A percentile compares a stretch with the other conserved stretches of the same genome.
Conservation (phyloP, 208 protist species). For the Leishmania mexicana region DNA sequence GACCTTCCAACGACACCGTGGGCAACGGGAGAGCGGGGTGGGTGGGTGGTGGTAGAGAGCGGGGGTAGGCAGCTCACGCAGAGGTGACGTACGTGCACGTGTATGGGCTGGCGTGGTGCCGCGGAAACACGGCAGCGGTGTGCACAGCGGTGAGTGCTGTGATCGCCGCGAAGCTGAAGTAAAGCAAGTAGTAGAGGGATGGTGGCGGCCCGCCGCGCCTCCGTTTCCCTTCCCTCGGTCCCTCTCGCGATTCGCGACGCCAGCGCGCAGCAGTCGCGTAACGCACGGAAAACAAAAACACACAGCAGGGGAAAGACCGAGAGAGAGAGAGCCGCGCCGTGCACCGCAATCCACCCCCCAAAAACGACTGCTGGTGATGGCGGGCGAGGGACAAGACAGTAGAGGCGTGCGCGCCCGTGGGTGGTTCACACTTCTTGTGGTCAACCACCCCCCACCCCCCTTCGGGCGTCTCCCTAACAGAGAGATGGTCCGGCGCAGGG, state of each 20-base stretch:
- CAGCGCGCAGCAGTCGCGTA: background rate
- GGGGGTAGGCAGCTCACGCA: background rate
- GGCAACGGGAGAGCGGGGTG: background rate
- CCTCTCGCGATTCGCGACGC: too few relatives aligned
- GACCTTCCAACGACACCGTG: background rate
- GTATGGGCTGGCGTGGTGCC: background rate
- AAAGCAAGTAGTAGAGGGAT: background rate
- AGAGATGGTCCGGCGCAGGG: background rate
- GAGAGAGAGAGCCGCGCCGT: background rate
- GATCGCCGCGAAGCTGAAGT: background rate
- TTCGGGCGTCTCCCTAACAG: background rate
- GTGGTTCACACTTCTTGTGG: background rate
- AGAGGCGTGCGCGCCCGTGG: background rate
- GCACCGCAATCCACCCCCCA: background rate
- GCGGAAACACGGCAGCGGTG: background rate
- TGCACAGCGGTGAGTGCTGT: background rate
- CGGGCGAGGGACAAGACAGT: background rate
- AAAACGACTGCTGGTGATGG: background rate
- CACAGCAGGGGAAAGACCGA: background rate
- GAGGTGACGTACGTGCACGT: background rate
- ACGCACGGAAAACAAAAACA: slow-evolving; percentile 11
- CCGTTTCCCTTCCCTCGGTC: too few relatives aligned
- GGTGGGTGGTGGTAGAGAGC: background rate
- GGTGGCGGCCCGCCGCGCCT: too few relatives aligned
- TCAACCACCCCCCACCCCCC: background rate